These are phyloP conservation scores for Neonectria hederae DNA, from an alignment of 2,329 filamentous ascomycete species.

Conservation along the genomic window DNA sequence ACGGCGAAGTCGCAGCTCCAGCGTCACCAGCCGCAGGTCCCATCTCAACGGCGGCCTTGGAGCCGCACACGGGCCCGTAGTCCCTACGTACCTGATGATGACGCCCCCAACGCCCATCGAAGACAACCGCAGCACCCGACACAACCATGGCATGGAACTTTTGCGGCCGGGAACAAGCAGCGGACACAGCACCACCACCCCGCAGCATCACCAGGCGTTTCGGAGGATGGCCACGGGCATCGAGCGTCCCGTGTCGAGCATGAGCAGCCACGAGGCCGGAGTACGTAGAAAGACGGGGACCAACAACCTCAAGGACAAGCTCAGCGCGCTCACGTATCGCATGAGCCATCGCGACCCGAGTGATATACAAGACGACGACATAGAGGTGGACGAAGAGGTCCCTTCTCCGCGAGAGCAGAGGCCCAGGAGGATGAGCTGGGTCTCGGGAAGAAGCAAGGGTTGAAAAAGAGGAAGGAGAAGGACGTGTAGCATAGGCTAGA, in stretches of 20 bases:
- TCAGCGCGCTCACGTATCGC: slow-evolving; percentile 48
- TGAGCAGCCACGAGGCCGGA: slow-evolving; percentile 40
- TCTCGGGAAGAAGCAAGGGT: slow-evolving; percentile 8
- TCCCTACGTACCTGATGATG: slow-evolving; percentile 58
- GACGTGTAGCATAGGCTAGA: slow-evolving; percentile 7
- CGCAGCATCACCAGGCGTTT: slow-evolving; percentile 35
- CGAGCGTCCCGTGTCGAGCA: slow-evolving; percentile 46
- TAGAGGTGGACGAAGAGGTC: slow-evolving; percentile 34
- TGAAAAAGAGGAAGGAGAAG: neutral
- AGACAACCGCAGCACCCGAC: slow-evolving; percentile 31
- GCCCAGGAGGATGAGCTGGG: slow-evolving; percentile 21
- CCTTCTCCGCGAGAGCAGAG: slow-evolving; percentile 21
- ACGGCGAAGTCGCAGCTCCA: slow-evolving; percentile 63
- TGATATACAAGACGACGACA: slow-evolving; percentile 34
- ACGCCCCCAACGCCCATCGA: slow-evolving; percentile 57
- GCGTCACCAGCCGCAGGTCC: slow-evolving; percentile 59
- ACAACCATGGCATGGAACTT: slow-evolving; percentile 44
- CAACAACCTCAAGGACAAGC: slow-evolving; percentile 48
- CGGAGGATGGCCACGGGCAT: slow-evolving; percentile 37
- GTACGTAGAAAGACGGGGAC: slow-evolving; percentile 44
- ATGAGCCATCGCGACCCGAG: slow-evolving; percentile 37
- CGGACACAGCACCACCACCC: slow-evolving; percentile 34
- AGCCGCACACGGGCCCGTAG: slow-evolving; percentile 36
- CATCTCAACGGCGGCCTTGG: slow-evolving; percentile 48
- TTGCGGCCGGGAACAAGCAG: slow-evolving; percentile 47